A percentile compares a stretch with the other conserved stretches of the same genome.
Evolutionary conservation across 805 yeast species (phyloP).

Genomic region (Priceomyces haplophilus): DNA sequence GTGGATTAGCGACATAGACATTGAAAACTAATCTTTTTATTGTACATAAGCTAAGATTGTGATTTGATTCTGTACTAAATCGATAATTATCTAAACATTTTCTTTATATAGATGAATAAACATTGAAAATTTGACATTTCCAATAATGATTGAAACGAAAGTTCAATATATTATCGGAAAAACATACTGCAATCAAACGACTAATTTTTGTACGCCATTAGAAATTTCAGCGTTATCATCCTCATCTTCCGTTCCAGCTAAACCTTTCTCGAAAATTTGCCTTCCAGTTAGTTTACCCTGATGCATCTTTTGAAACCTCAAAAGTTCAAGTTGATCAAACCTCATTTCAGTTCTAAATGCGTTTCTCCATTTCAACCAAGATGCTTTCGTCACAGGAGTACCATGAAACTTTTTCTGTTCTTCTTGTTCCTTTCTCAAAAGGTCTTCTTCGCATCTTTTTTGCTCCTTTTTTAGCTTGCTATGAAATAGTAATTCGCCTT

Average conservation of each 20-base stretch:
- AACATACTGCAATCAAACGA: not conserved
- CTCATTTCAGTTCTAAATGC: slow-evolving; percentile 70
- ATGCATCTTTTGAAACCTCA: slow-evolving; percentile 56
- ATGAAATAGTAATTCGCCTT: slow-evolving; percentile 67
- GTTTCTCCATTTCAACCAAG: slow-evolving; percentile 70
- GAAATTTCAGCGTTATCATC: slow-evolving; percentile 19
- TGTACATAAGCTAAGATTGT: not conserved
- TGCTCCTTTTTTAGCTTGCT: slow-evolving; percentile 55
- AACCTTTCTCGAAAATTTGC: slow-evolving; percentile 86
- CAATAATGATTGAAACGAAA: not conserved
- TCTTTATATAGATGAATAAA: not conserved
- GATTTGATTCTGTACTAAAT: not conserved
- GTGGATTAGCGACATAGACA: slow-evolving; percentile 53
- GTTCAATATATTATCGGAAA: too few species aligned
- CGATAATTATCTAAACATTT: not conserved
- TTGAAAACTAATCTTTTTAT: slow-evolving; percentile 3
- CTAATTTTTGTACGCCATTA: slow-evolving; percentile 4
- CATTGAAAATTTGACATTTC: not conserved
- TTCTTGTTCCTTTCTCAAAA: slow-evolving; percentile 65
- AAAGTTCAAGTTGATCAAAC: slow-evolving; percentile 55
- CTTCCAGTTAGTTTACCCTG: slow-evolving; percentile 80
- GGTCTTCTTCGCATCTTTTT: slow-evolving; percentile 53
- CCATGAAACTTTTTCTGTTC: slow-evolving; percentile 91
- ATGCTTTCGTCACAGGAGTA: slow-evolving; percentile 79
- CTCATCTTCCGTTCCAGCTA: slow-evolving; percentile 66